Conservation (phyloP, 2,329 filamentous ascomycete species). For the Mycosphaerelloides madeirae region DNA sequence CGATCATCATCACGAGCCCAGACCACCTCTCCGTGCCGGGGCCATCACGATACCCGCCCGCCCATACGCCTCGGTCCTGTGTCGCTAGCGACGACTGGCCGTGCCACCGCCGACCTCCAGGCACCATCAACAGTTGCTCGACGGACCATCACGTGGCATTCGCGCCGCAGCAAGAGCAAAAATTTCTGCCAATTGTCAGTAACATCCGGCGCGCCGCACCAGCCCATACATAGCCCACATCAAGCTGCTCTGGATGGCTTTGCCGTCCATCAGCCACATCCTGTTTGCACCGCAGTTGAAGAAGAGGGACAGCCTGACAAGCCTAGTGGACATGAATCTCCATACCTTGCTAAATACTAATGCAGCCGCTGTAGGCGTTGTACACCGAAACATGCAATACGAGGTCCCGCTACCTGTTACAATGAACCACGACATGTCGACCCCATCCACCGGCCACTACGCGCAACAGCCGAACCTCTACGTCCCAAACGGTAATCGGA, state of each 20-base stretch:
- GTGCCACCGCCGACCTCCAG: not conserved
- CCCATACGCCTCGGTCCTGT: not conserved
- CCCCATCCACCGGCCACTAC: constrained; percentile 30
- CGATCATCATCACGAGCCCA: too few relatives aligned
- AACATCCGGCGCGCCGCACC: constrained; percentile 3
- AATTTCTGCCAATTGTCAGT: constrained; percentile 21
- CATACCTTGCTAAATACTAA: constrained; percentile 37
- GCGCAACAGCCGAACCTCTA: constrained; percentile 41
- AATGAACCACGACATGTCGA: constrained; percentile 29
- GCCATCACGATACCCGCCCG: not conserved
- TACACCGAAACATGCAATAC: constrained; percentile 36
- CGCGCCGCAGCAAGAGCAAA: constrained; percentile 14
- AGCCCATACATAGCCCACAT: not conserved
- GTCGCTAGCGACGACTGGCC: constrained; percentile 6
- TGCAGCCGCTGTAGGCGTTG: constrained; percentile 28
- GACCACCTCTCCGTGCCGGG: too few relatives aligned
- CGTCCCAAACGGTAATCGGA: constrained; percentile 45
- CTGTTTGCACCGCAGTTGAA: constrained; percentile 28
- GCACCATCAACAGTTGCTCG: not conserved
- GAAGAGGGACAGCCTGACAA: constrained; percentile 34
- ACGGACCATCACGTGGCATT: constrained; percentile 17
- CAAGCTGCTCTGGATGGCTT: constrained; percentile 26
- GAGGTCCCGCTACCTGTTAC: constrained; percentile 32
- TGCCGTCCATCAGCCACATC: constrained; percentile 29
- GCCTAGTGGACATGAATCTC: constrained; percentile 32